Evolutionary conservation across 2,329 filamentous ascomycete species (phyloP).

Genomic region (Ophiostoma pallidulum): DNA sequence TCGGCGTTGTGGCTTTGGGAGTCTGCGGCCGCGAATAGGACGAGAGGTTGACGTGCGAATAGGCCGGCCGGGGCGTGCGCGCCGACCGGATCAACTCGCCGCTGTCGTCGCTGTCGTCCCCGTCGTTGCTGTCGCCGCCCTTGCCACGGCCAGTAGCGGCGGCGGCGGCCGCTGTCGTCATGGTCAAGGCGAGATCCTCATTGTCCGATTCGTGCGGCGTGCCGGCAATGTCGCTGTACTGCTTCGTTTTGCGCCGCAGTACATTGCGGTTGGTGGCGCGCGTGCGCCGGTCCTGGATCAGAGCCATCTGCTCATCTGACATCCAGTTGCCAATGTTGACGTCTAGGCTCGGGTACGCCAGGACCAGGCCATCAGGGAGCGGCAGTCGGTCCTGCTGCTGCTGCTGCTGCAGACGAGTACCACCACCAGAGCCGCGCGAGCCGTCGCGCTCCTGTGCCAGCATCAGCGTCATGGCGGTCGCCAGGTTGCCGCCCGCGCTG

Average conservation of each 20-base stretch:
- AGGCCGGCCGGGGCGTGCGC: conserved; percentile 12
- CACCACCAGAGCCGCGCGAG: too few species aligned
- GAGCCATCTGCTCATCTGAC: conserved; percentile 92
- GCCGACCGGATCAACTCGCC: background rate
- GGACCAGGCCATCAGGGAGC: conserved; percentile 66
- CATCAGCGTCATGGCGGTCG: conserved; percentile 77
- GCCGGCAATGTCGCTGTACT: conserved; percentile 75
- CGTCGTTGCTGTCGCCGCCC: background rate
- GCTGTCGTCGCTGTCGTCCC: conserved; percentile 6
- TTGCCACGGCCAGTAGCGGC: background rate
- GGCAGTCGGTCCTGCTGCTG: conserved; percentile 44
- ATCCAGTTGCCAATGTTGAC: conserved; percentile 99
- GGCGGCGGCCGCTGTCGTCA: conserved; percentile 12
- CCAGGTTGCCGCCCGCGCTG: conserved; percentile 74
- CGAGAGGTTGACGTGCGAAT: conserved; percentile 14
- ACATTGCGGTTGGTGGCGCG: conserved; percentile 71
- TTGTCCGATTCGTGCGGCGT: conserved; percentile 77
- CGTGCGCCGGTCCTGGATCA: conserved; percentile 76
- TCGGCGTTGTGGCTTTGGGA: background rate
- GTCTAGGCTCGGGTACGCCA: conserved; percentile 84
- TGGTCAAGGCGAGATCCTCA: conserved; percentile 48
- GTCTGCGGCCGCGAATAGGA: conserved; percentile 5
- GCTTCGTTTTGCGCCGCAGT: conserved; percentile 73
- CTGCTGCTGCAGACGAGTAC: conserved; percentile 32
- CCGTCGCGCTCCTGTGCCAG: conserved; percentile 69